These are phyloP conservation scores for Pichia sp. DNA, from an alignment of 1,139 yeast species.

Conservation along the genomic window DNA sequence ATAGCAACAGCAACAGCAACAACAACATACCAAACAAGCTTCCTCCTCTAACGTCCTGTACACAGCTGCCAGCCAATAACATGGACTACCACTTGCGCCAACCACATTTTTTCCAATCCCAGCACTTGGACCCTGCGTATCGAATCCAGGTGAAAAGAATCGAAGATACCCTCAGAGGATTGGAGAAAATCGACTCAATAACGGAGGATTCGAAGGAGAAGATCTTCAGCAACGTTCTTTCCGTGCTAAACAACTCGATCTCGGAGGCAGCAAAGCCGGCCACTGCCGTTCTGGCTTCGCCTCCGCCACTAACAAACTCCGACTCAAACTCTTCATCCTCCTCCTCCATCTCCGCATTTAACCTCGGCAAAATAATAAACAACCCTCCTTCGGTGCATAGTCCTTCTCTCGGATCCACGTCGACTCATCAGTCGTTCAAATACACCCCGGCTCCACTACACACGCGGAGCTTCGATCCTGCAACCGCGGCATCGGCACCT, in stretches of 20 bases:
- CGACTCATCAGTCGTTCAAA: neutral
- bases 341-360: neutral
- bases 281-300: neutral
- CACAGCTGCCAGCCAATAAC: neutral
- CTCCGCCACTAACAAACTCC: neutral
- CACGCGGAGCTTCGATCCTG: neutral
- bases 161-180: conserved; percentile 10
- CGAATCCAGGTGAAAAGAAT: conserved; percentile 8
- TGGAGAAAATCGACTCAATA: conserved; percentile 6
- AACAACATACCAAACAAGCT: conserved; percentile 1
- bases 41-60: neutral
- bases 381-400: neutral
- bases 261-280: neutral
- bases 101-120: conserved; percentile 1
- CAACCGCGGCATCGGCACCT: neutral
- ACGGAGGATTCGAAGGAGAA: conserved; percentile 13
- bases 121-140: neutral
- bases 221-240: conserved; percentile 14
- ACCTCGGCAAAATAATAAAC: neutral
- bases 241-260: conserved; percentile 12
- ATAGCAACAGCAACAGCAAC: neutral
- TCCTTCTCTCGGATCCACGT: neutral
- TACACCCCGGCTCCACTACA: neutral
- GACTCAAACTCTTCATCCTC: neutral
- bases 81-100: conserved; percentile 1